A percentile compares a stretch with the other conserved stretches of the same genome.
phyloP scores from a whole-genome alignment of 2,329 filamentous ascomycete species.

The Tricladium varicosporioides region DNA sequence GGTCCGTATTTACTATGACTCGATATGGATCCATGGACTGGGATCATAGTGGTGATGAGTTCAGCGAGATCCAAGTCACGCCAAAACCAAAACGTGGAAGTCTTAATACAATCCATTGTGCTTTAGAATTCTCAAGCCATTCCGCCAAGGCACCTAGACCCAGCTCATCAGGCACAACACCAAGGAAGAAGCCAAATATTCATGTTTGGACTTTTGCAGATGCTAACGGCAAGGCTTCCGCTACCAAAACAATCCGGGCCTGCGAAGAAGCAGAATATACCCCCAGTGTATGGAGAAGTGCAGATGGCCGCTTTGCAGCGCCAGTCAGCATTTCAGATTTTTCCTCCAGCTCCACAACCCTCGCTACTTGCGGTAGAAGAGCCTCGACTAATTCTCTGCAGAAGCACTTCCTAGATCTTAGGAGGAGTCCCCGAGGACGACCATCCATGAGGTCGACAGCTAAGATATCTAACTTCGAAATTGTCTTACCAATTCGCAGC shows the following conservation, averaged over 20 bases:
- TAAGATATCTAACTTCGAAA: background rate
- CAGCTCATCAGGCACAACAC: too few relatives aligned
- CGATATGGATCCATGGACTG: constrained; percentile 18
- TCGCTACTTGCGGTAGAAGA: background rate
- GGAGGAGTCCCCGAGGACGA: background rate
- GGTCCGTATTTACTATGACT: constrained; percentile 16
- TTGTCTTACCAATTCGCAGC: too few relatives aligned
- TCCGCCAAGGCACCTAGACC: background rate
- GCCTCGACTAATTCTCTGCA: background rate
- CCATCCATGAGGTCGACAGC: background rate
- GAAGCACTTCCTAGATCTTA: background rate
- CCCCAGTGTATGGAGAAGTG: too few relatives aligned
- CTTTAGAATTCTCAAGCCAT: background rate
- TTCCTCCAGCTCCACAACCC: background rate
- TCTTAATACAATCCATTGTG: constrained; percentile 1
- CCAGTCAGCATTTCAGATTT: background rate
- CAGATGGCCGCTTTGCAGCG: too few relatives aligned
- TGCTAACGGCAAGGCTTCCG: too few relatives aligned
- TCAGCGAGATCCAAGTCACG: constrained; percentile 12
- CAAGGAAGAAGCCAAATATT: too few relatives aligned
- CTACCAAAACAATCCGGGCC: too few relatives aligned
- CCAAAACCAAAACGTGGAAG: constrained; percentile 11
- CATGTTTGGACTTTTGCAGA: too few relatives aligned
- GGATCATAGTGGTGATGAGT: constrained; percentile 16
- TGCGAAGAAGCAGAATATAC: too few relatives aligned